A percentile compares a stretch with the other conserved stretches of the same genome.
Evolutionary conservation across 768 basidiomycete genomes (phyloP).

Genomic region (Heimioporus sp.): DNA sequence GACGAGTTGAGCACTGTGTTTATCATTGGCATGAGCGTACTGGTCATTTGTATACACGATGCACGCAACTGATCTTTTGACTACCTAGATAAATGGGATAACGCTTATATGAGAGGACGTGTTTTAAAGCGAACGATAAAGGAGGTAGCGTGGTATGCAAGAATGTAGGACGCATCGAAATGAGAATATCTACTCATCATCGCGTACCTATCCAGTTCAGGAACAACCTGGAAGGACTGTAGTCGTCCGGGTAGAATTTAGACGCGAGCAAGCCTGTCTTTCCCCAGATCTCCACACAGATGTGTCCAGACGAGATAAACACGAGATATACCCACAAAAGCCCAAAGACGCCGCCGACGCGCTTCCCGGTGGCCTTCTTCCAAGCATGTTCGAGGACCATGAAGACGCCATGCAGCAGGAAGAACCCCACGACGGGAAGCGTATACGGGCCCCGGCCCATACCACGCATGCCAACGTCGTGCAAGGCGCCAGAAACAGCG

Average conservation of each 20-base stretch:
- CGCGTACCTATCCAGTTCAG: constrained; percentile 6
- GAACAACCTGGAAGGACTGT: constrained; percentile 18
- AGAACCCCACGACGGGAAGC: constrained; percentile 44
- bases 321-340: constrained; percentile 51
- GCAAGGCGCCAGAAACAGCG: constrained; percentile 55
- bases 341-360: constrained; percentile 48
- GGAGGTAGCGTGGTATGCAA: neutral
- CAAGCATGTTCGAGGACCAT: constrained; percentile 48
- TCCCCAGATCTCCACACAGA: constrained; percentile 45
- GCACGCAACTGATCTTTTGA: too few species aligned
- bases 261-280: constrained; percentile 19
- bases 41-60: too few species aligned
- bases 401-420: constrained; percentile 55
- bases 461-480: constrained; percentile 56
- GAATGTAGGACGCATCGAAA: neutral
- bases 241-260: constrained; percentile 10
- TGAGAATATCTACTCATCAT: neutral
- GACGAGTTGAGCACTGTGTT: too few species aligned
- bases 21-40: too few species aligned
- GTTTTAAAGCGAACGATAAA: neutral
- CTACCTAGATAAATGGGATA: too few species aligned
- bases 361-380: constrained; percentile 41
- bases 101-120: too few species aligned
- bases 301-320: constrained; percentile 45
- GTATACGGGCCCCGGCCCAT: constrained; percentile 55